These are phyloP conservation scores for Thymus mandschuricus DNA, from an alignment of 257 asterid genomes.

Conservation along the genomic window DNA sequence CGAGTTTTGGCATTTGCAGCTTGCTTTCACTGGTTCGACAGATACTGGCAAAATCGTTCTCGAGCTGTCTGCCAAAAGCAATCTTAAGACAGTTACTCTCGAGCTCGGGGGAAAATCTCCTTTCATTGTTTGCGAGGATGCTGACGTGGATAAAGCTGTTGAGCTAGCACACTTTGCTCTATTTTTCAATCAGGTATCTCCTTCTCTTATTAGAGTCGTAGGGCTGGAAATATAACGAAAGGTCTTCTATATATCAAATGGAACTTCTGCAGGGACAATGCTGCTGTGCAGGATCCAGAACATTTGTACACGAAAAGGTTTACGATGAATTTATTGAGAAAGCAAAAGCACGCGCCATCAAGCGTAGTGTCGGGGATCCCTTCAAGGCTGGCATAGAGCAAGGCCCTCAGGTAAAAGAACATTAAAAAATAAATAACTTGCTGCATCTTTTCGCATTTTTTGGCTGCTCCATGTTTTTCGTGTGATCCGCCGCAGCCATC, in stretches of 20 bases:
- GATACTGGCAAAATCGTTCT: slow-evolving; percentile 80
- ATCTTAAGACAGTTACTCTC: slow-evolving; percentile 91
- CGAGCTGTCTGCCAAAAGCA: slow-evolving; percentile 81
- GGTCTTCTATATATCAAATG: background rate
- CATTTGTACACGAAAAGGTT: slow-evolving; percentile 82
- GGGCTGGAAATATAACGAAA: background rate
- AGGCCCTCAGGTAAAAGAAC: slow-evolving; percentile 82
- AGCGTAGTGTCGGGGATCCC: slow-evolving; percentile 93
- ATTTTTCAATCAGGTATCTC: slow-evolving; percentile 86
- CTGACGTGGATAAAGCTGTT: slow-evolving; percentile 88
- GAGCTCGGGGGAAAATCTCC: slow-evolving; percentile 99
- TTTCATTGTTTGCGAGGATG: slow-evolving; percentile 95
- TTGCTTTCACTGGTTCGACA: slow-evolving; percentile 98
- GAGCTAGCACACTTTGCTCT: slow-evolving; percentile 92
- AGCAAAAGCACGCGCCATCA: slow-evolving; percentile 72
- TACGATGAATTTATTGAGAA: slow-evolving; percentile 88
- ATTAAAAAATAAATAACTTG: too few species aligned
- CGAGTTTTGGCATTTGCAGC: slow-evolving; percentile 45
- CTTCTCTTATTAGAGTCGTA: background rate
- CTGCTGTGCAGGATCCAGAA: slow-evolving; percentile 95
- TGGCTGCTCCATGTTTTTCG: background rate
- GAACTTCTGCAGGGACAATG: slow-evolving; percentile 78
- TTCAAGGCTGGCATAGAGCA: slow-evolving; percentile 83
- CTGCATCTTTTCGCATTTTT: background rate
- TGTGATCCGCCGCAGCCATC: background rate